phyloP scores from a whole-genome alignment of 1,284 basidiomycete genomes.

The Rhodotorula sp. region DNA sequence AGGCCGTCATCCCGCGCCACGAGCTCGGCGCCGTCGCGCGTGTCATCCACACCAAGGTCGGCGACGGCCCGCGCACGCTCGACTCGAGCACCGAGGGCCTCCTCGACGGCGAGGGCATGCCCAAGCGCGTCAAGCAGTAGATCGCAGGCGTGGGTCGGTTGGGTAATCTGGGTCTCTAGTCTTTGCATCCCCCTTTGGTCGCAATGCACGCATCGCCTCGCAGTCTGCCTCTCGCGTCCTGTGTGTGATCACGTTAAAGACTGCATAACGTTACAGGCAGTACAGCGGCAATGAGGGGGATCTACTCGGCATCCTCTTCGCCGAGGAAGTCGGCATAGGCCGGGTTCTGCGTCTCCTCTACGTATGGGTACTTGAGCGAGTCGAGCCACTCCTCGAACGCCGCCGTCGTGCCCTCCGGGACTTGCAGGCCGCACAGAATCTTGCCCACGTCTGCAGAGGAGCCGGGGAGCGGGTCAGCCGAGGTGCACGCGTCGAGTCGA shows the following conservation, averaged over 20 bases:
- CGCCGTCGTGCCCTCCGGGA: conserved; percentile 66
- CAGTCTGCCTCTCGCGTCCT: too few species aligned
- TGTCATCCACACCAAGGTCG: conserved; percentile 86
- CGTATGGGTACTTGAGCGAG: conserved; percentile 79
- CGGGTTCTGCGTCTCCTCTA: conserved; percentile 76
- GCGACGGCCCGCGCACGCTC: conserved; percentile 75
- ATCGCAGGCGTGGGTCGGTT: background rate
- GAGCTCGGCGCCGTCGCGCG: conserved; percentile 75
- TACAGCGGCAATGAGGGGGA: too few species aligned
- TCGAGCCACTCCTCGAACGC: conserved; percentile 74
- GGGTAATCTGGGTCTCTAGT: too few species aligned
- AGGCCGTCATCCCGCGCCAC: conserved; percentile 68
- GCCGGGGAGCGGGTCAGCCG: background rate
- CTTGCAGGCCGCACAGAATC: conserved; percentile 90
- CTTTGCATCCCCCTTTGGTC: too few species aligned
- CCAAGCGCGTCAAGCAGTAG: conserved; percentile 47
- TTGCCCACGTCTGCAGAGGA: conserved; percentile 73
- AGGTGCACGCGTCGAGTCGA: background rate
- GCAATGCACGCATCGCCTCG: too few species aligned
- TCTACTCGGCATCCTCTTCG: conserved; percentile 12
- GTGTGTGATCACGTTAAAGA: too few species aligned
- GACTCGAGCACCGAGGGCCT: conserved; percentile 50
- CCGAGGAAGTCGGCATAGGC: conserved; percentile 76
- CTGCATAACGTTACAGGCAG: too few species aligned
- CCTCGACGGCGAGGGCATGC: conserved; percentile 52